Conservation (phyloP, 1,284 basidiomycete species). For the Inonotus obliquus region DNA sequence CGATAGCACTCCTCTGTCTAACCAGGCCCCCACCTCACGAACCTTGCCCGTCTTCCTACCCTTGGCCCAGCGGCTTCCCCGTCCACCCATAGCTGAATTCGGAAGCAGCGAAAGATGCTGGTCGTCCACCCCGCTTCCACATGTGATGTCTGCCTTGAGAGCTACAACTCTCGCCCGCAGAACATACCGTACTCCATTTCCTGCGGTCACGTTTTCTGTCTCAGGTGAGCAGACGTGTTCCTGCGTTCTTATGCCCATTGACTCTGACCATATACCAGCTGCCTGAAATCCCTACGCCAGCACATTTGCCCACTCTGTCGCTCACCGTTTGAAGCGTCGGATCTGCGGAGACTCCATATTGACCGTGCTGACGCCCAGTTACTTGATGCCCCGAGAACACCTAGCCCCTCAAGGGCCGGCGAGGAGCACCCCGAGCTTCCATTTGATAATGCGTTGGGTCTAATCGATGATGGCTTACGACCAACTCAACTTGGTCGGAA, state of each 20-base stretch:
- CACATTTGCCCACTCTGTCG: conserved; percentile 17
- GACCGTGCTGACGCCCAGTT: conserved; percentile 11
- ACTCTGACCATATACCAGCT: neutral
- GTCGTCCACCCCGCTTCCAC: conserved; percentile 40
- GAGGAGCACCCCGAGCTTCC: neutral
- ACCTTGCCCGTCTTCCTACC: too few relatives aligned
- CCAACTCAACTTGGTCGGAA: conserved; percentile 6
- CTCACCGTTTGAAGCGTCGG: conserved; percentile 12
- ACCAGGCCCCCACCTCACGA: neutral
- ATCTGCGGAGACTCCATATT: conserved; percentile 15
- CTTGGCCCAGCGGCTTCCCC: neutral
- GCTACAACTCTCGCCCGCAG: conserved; percentile 26
- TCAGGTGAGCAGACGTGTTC: conserved; percentile 1
- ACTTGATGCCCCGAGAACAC: neutral
- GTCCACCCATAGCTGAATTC: neutral
- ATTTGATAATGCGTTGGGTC: conserved; percentile 4
- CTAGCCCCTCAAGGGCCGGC: neutral
- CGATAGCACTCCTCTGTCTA: neutral
- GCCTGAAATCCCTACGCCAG: conserved; percentile 6
- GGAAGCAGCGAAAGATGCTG: conserved; percentile 33
- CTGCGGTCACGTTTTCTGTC: conserved; percentile 44
- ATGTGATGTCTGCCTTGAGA: conserved; percentile 46
- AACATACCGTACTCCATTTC: conserved; percentile 35
- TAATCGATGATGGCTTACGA: conserved; percentile 8
- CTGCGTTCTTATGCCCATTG: neutral